These are phyloP conservation scores for Talaromyces sp. DNA, from an alignment of 2,329 filamentous ascomycete genomes.

Conservation along the genomic window DNA sequence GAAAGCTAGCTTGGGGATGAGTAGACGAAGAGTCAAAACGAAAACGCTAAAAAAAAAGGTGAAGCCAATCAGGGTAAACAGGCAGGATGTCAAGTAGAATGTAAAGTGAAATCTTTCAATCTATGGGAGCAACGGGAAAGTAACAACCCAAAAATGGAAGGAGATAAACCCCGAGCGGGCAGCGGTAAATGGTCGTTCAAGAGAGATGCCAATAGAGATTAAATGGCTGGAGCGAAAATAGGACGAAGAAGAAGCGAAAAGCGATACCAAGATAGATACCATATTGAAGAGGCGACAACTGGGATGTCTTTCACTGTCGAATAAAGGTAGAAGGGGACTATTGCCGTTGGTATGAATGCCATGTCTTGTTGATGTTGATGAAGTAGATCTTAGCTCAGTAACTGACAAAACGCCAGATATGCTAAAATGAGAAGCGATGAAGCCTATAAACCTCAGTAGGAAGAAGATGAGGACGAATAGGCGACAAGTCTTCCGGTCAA, in stretches of 20 bases:
- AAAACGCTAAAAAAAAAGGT: not conserved
- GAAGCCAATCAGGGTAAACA: not conserved
- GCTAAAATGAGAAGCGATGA: not conserved
- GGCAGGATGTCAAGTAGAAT: not conserved
- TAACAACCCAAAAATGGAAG: not conserved
- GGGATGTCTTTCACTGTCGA: constrained; percentile 4
- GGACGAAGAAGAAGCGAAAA: not conserved
- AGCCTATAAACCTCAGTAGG: not conserved
- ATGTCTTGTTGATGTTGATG: not conserved
- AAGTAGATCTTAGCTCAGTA: not conserved
- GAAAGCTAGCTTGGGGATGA: not conserved
- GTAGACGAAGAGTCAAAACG: not conserved
- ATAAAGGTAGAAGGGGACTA: not conserved
- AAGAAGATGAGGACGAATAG: not conserved
- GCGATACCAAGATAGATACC: not conserved
- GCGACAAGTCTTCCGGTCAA: not conserved
- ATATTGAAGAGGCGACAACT: not conserved
- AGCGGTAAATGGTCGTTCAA: not conserved
- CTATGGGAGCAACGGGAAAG: not conserved
- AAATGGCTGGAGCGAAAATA: not conserved
- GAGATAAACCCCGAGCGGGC: not conserved
- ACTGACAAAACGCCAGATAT: not conserved
- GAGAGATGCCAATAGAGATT: not conserved
- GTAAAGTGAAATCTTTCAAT: not conserved
- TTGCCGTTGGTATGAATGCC: not conserved